Evolutionary conservation across 768 basidiomycete genomes (phyloP), one percentile per base, ranked within the genome.

Genomic region (Lyophyllum shimeji): DNA sequence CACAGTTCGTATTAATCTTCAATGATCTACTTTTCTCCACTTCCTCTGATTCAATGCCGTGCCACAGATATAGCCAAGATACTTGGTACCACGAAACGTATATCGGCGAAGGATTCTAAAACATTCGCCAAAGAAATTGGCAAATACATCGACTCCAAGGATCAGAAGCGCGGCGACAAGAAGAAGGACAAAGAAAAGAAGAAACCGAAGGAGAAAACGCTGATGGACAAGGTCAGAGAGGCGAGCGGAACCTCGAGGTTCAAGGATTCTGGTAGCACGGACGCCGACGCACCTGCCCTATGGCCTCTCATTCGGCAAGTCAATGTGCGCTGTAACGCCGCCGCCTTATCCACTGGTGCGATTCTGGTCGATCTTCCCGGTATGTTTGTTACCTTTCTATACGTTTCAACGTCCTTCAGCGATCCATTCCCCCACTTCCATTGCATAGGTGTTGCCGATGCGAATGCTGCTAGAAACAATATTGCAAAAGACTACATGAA

Each of bases 401-500:
- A 20, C 20, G 44, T 15, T 18, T 17, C 13, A 9, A 37, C 9
- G 17, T 12, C 15, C 17, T 18, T 25, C 8, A 27, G 7, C 21
- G 6, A 40, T 12, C 1, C 44, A 13, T 31, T 45, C 20, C 3
- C 18, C 34, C 3, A 4, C 9, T 27, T 15, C 21, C 21, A 15
- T 12, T 25, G 4, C 45, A 17, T 50, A 79, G 79, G 78, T 71
- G 81, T 84, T 23, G 83, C 82, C 12, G 85, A 87, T 63, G 82
- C 83, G 17, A 87, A 87, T 63, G 82, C 82, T 11, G 85, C 85
- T 13, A 71, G 84, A 52, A 82, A 82, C 63, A 80, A 71, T 46
- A 85, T 87, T 43, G 83, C 85, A 1, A 84, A 84, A 63, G 76
- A 81, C 27, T 86, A 85, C 65, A 84, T 86, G 83, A 86, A 86